Percentiles rank a stretch among this genome's conserved stretches.
These are phyloP conservation scores for Camellia granthamiana DNA, from an alignment of 148 eudicot genomes.

Conservation along the genomic window DNA sequence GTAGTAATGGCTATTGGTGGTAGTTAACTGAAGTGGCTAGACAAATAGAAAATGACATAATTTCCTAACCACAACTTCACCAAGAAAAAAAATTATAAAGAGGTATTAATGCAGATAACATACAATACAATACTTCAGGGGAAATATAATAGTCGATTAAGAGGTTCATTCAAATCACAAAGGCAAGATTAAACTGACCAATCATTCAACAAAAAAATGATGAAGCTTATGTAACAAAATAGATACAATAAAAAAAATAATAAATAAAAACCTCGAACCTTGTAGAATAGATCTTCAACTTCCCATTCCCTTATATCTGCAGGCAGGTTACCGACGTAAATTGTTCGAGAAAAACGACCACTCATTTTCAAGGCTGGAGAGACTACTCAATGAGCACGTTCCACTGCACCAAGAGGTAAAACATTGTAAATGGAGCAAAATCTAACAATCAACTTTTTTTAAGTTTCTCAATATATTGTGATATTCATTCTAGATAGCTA, in stretches of 20 bases:
- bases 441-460: neutral
- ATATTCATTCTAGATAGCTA: conserved; percentile 18
- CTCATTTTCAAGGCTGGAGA: conserved; percentile 52
- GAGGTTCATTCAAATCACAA: neutral
- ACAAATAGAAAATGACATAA: neutral
- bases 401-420: conserved; percentile 38
- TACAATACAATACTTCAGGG: neutral
- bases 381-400: conserved; percentile 6
- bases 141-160: too few relatives aligned
- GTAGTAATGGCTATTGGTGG: neutral
- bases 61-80: neutral
- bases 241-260: neutral
- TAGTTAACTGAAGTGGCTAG: neutral
- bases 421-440: neutral
- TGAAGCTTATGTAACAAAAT: neutral
- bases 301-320: conserved; percentile 79
- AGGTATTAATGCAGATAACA: neutral
- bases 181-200: neutral
- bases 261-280: conserved; percentile 45
- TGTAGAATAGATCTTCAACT: conserved; percentile 91
- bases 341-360: conserved; percentile 85
- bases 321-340: conserved; percentile 98
- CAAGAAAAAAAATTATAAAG: too few relatives aligned
- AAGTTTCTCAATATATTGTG: conserved; percentile 12
- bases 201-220: neutral